Conservation (phyloP, 164 flowering plant genomes). For the Vitis rupestris region DNA sequence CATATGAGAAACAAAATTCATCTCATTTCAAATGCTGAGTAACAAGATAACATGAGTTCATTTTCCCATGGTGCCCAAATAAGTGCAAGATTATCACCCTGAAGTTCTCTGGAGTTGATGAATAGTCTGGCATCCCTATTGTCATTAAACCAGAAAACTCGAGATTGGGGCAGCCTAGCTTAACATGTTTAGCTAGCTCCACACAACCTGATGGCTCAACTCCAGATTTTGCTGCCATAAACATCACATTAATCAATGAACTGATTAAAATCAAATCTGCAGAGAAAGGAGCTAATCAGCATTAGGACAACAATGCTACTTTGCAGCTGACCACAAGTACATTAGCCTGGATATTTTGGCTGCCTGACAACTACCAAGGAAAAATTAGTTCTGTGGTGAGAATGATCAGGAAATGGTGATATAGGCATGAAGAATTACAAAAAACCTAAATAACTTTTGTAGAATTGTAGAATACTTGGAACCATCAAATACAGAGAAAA, state of each 20-base stretch:
- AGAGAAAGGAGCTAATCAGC: neutral
- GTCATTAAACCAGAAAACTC: conserved; percentile 93
- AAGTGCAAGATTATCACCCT: conserved; percentile 37
- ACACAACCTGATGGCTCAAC: conserved; percentile 75
- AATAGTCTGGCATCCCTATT: conserved; percentile 89
- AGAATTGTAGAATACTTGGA: no score
- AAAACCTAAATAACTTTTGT: no score
- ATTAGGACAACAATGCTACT: no score
- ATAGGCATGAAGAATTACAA: no score
- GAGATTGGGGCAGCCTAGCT: conserved; percentile 68
- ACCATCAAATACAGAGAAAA: no score
- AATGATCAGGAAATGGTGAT: no score
- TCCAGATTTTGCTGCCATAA: conserved; percentile 78
- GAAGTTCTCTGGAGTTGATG: conserved; percentile 95
- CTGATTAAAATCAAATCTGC: neutral
- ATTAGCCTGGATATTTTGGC: no score
- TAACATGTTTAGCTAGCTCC: conserved; percentile 70
- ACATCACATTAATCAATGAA: conserved; percentile 1
- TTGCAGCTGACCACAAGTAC: no score
- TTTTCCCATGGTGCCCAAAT: neutral
- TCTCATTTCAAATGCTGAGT: neutral
- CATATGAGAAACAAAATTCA: neutral
- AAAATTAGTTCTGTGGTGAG: no score
- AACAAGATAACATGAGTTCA: neutral
- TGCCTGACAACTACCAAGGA: no score